These are phyloP conservation scores for Anaeromyces robustus DNA, from an alignment of 192 early-diverging fungal genomes.

Conservation along the genomic window DNA sequence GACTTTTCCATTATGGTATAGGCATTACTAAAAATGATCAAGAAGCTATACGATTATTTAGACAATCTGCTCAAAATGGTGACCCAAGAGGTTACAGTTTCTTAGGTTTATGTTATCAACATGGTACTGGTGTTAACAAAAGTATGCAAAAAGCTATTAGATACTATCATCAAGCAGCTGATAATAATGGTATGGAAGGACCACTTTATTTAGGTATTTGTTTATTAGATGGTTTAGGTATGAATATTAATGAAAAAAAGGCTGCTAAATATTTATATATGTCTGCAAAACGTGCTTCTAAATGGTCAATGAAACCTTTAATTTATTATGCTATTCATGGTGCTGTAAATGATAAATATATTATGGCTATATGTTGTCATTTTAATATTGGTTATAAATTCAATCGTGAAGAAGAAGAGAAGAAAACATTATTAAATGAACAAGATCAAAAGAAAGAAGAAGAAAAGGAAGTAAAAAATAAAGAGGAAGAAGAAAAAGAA, in stretches of 20 bases:
- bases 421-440: conserved; percentile 37
- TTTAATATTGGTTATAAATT: neutral
- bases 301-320: neutral
- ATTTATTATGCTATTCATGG: neutral
- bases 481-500: conserved; percentile 47
- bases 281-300: neutral
- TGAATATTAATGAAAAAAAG: neutral
- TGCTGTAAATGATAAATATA: neutral
- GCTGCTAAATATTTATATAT: neutral
- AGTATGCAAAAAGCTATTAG: neutral
- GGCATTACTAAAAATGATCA: neutral
- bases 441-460: conserved; percentile 29
- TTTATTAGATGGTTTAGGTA: neutral
- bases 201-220: neutral
- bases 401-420: neutral
- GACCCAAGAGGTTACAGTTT: neutral
- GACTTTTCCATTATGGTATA: neutral
- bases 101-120: neutral
- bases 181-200: neutral
- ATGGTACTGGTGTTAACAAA: neutral
- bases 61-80: neutral
- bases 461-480: conserved; percentile 37
- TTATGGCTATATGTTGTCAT: neutral
- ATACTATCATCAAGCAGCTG: neutral
- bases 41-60: neutral